Base-by-base conservation (phyloP, 2,329 filamentous ascomycete species). In the Fusarium tupiense region DNA sequence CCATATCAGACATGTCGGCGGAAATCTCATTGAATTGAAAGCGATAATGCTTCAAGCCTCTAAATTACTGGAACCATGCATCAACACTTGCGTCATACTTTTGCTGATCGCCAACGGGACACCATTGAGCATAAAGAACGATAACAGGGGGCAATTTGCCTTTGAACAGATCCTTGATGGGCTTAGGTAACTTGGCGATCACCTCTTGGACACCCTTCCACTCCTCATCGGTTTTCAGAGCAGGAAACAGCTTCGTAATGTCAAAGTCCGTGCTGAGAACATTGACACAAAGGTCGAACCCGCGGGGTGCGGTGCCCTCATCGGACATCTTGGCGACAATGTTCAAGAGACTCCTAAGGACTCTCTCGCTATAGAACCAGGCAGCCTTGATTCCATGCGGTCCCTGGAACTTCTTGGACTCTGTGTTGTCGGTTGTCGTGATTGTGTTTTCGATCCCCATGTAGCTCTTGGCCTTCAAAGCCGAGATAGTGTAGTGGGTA, bases 131-230 rank as follows among this genome's bases (percentile, higher is more conserved):
- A 2, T 61, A 61, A 4, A 53, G 44, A 2, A 61, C 26, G 6
- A 61, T 53, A 0, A 43, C 2, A 17, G 54, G 54, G 3, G 38
- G 54, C 20, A 57, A 1, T 20, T 3, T 43, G 1, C 38, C 37
- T 0, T 6, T 0, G 8, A 57, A 12, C 12, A 26, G 2, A 31
- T 3, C 14, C 8, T n/a, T n/a, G 4, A 10, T 22, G 8, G 26
- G 26, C 26, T 26, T 26, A 26, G 26, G 26, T 6, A 26, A 26
- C 26, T 26, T 26, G 26, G 26, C 26, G 26, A 26, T 26, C 26
- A 26, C 26, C 26, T 26, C 26, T 26, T 26, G 26, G 26, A 26
- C 26, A 26, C 26, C 26, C 6, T 26, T 26, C 26, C 26, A 26
- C 26, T 26, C 26, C 26, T 26, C 26, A 26, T 26, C 26, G 26